Base-by-base conservation (phyloP, 2,329 filamentous ascomycete species). In the Geosmithia flava region DNA sequence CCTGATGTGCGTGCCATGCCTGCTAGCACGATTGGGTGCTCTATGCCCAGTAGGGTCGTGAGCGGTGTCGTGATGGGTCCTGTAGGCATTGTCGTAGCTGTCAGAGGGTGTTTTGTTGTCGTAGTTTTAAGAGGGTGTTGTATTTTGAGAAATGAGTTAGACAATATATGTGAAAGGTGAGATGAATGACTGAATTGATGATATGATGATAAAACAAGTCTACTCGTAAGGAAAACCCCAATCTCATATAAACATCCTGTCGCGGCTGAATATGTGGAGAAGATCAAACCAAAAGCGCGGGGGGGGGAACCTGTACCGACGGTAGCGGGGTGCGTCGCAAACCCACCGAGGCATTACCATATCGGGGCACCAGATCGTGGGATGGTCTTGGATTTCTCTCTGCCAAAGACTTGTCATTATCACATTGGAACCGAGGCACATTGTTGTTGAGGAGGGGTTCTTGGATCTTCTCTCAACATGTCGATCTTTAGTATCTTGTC, bases 1-100 rank as follows among this genome's bases (percentile, higher is more conserved):
- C 84, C 83, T 0, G 86, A 90, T 10, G 86, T 87, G 52, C 85
- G 80, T 2, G 91, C 90, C 91, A 97, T 97, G 58, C 91, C 91
- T 33, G 91, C 91, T 19, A 96, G 85, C 55, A 96, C 71, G 64
- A 97, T 83, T 41, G 91, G 91, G 68, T 96, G 89, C 55, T 83
- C 72, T 66, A 96, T 95, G 20, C 80, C 78, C 47, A 96, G 77
- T 47, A 96, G 81, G 48, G 72, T 72, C 53, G 84, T 90, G 39
- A 95, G 76, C 2, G 87, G 86, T 11, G 88, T 94, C 50, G 77
- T 78, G 57, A 93, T 83, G 51, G 80, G 72, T 44, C 71, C 71
- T 44, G 61, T 49, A 19, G 66, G 55, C 48, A 68, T 60, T 68
- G 73, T 74, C 39, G 30, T 45, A n/a, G n/a, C n/a, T n/a, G n/a